Evolutionary conservation across 2,329 filamentous ascomycete species (phyloP).

Genomic region (Cercospora zeina): DNA sequence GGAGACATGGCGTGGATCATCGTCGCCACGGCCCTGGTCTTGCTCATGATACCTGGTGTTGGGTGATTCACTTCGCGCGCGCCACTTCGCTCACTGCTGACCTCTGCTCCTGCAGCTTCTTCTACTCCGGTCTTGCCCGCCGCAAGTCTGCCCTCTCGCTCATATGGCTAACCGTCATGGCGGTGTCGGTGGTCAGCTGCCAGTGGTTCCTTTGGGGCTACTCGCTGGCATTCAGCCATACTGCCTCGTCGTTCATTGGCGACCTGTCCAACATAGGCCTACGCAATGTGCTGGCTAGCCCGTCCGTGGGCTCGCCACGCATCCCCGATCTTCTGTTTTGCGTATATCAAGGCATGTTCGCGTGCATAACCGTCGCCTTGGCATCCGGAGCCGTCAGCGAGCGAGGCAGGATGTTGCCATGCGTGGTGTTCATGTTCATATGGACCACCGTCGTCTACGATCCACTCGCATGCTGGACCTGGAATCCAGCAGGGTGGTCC

Average conservation of each 20-base stretch:
- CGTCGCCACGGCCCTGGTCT: slow-evolving; percentile 65
- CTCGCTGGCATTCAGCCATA: slow-evolving; percentile 77
- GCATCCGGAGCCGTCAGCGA: slow-evolving; percentile 84
- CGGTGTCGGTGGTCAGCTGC: slow-evolving; percentile 75
- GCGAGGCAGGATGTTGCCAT: slow-evolving; percentile 82
- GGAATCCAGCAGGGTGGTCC: slow-evolving; percentile 82
- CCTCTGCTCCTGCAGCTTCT: slow-evolving; percentile 60
- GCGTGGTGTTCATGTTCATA: slow-evolving; percentile 88
- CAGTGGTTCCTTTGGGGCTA: slow-evolving; percentile 98
- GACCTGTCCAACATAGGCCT: slow-evolving; percentile 78
- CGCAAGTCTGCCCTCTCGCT: slow-evolving; percentile 86
- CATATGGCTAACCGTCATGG: slow-evolving; percentile 82
- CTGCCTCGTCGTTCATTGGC: slow-evolving; percentile 73
- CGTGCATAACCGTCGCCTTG: slow-evolving; percentile 80
- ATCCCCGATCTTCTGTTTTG: slow-evolving; percentile 84
- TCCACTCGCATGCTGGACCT: slow-evolving; percentile 92
- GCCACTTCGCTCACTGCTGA: slow-evolving; percentile 11
- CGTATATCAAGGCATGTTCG: slow-evolving; percentile 87
- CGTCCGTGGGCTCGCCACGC: slow-evolving; percentile 69
- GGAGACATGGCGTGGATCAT: slow-evolving; percentile 84
- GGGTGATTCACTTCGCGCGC: slow-evolving; percentile 49
- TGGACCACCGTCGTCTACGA: slow-evolving; percentile 91
- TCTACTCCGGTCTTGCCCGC: slow-evolving; percentile 86
- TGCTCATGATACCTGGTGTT: slow-evolving; percentile 91
- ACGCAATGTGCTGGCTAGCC: slow-evolving; percentile 69